These are phyloP conservation scores for Pythium phragmitis DNA, from an alignment of 352 stramenopile species.

Conservation along the genomic window DNA sequence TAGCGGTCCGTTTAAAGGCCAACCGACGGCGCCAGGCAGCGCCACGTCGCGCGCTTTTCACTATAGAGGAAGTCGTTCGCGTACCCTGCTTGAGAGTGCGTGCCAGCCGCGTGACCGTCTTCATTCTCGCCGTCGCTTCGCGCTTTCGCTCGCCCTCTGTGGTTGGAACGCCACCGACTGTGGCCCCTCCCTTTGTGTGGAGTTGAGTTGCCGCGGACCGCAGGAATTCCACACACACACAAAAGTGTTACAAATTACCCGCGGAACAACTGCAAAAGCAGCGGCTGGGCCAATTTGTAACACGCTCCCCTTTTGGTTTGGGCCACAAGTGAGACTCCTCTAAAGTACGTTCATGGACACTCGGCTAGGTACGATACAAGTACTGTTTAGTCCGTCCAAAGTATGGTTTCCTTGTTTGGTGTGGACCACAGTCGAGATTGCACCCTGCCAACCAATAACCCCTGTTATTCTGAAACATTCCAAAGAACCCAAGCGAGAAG, in stretches of 20 bases:
- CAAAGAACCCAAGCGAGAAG: conserved; percentile 12
- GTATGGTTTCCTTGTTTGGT: conserved; percentile 8
- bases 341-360: conserved; percentile 12
- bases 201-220: background rate
- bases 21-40: conserved; percentile 9
- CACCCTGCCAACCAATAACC: conserved; percentile 21
- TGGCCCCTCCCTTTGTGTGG: conserved; percentile 11
- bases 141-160: background rate
- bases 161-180: conserved; percentile 26
- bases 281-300: conserved; percentile 29
- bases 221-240: conserved; percentile 14
- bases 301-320: background rate
- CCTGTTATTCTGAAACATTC: conserved; percentile 14
- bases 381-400: conserved; percentile 7
- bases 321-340: conserved; percentile 1
- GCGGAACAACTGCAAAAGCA: conserved; percentile 13
- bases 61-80: background rate
- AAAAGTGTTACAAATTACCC: conserved; percentile 29
- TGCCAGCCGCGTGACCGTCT: conserved; percentile 29
- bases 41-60: too few relatives aligned
- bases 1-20: conserved; percentile 1
- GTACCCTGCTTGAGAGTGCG: conserved; percentile 32
- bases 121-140: conserved; percentile 17
- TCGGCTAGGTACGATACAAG: conserved; percentile 11
- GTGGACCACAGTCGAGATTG: conserved; percentile 17